Evolutionary conservation across 2,329 filamentous ascomycete species (phyloP), one percentile per base, ranked within the genome.

Genomic region (Cercospora canescens): DNA sequence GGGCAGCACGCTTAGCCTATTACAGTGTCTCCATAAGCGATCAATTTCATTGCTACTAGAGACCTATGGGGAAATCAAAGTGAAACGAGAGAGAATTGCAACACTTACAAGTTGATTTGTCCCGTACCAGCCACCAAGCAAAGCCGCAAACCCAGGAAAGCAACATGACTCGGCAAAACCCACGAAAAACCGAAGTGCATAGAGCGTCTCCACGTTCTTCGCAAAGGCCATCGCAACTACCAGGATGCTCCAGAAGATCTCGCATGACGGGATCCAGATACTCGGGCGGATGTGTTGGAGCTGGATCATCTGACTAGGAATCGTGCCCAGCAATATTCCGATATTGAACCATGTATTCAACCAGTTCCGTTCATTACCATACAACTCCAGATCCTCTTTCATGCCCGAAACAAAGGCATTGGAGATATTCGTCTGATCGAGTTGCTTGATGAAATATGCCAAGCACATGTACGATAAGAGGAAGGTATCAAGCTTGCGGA

Each of bases 191-290:
- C 63, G 26, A 4, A 65, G 24, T 39, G 63, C 63, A 7, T 65
- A 65, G 0, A 65, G 24, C 1, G 63, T 65, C n/a, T 65, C 59
- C n/a, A 65, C 59, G 45, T 65, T 65, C 54, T 65, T 65, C 4
- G 63, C 63, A 21, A 65, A 62, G 4, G 48, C 63, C 63, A 65
- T 65, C 0, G 45, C 50, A 4, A 65, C 35, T 4, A 65, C 63
- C n/a, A 62, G 21, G 11, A 84, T 71, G 0, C 82, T 79, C 82
- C 82, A 85, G 2, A 80, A 72, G 1, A 84, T 70, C 78, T 85
- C 83, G 69, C 80, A 79, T 2, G 78, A 73, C 1, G 82, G 83
- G 62, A 85, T 81, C 81, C 82, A 85, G 62, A 81, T 79, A 11
- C 78, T 76, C 0, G 83, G 82, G 7, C 79, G 79, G 14, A 85